These are phyloP conservation scores for Ophiostoma ips DNA, from an alignment of 2,329 filamentous ascomycete genomes.

Conservation along the genomic window DNA sequence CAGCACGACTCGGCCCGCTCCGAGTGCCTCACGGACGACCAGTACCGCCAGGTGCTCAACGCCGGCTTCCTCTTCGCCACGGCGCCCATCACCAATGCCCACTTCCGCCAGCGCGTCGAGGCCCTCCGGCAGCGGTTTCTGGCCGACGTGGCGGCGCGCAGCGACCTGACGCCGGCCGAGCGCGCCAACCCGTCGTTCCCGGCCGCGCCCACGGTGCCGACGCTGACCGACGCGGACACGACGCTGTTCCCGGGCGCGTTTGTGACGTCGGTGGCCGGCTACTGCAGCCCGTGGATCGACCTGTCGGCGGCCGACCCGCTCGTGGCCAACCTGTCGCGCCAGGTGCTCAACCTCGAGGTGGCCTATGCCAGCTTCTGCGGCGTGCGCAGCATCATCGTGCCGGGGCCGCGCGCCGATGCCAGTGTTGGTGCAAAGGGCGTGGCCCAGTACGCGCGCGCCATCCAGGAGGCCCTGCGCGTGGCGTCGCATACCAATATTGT, in stretches of 20 bases:
- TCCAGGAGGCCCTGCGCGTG: constrained; percentile 64
- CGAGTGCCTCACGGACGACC: constrained; percentile 45
- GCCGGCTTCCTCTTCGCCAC: constrained; percentile 66
- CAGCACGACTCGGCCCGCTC: constrained; percentile 56
- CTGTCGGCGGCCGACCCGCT: constrained; percentile 69
- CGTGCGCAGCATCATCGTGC: constrained; percentile 66
- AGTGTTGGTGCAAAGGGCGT: constrained; percentile 38
- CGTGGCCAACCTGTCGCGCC: constrained; percentile 73
- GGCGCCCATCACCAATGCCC: constrained; percentile 59
- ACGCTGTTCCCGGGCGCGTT: constrained; percentile 52
- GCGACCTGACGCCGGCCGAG: constrained; percentile 22
- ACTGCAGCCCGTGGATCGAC: constrained; percentile 87
- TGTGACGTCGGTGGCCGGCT: constrained; percentile 61
- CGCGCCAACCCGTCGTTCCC: constrained; percentile 32
- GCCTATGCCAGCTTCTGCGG: constrained; percentile 95
- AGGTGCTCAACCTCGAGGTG: constrained; percentile 80
- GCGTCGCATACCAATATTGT: constrained; percentile 68
- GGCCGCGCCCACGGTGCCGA: constrained; percentile 42
- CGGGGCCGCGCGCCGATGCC: constrained; percentile 51
- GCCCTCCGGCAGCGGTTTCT: constrained; percentile 44
- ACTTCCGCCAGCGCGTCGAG: constrained; percentile 57
- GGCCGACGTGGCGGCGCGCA: constrained; percentile 25
- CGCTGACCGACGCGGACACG: constrained; percentile 70
- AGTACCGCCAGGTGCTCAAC: constrained; percentile 55
- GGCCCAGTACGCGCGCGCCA: constrained; percentile 68